Conservation (phyloP, 148 eudicot genomes). For the Spergularia bocconei region DNA sequence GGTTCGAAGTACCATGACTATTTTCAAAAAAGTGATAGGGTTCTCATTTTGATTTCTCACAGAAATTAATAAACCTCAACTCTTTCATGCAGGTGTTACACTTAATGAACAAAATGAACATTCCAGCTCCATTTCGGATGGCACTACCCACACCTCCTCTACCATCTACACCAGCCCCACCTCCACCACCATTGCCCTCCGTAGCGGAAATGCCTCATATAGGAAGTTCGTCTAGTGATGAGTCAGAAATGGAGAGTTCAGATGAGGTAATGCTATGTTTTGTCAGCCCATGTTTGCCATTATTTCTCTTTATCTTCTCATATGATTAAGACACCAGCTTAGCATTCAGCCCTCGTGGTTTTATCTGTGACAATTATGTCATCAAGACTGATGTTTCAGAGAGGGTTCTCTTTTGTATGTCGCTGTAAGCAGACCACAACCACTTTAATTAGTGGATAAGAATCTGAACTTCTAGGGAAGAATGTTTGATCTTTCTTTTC, state of each 20-base stretch:
- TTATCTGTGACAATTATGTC: not conserved
- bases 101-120: conserved; percentile 99
- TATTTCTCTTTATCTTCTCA: not conserved
- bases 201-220: conserved; percentile 38
- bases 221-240: conserved; percentile 60
- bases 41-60: conserved; percentile 4
- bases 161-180: conserved; percentile 63
- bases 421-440: not conserved
- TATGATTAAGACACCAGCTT: not conserved
- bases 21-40: not conserved
- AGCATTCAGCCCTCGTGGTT: not conserved
- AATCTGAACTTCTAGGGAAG: no score
- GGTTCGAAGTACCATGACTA: not conserved
- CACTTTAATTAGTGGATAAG: no score
- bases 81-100: conserved; percentile 61
- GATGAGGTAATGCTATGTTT: conserved; percentile 62
- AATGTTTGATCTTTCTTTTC: no score
- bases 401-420: not conserved
- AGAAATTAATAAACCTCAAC: conserved; percentile 3
- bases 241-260: conserved; percentile 93
- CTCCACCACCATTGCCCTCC: conserved; percentile 57
- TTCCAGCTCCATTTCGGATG: conserved; percentile 95
- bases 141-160: conserved; percentile 95
- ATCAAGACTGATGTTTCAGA: not conserved
- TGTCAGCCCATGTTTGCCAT: not conserved